Evolutionary conservation across 1,284 basidiomycete species (phyloP), one percentile per base, ranked within the genome.

Genomic region (Peniophora sp.): DNA sequence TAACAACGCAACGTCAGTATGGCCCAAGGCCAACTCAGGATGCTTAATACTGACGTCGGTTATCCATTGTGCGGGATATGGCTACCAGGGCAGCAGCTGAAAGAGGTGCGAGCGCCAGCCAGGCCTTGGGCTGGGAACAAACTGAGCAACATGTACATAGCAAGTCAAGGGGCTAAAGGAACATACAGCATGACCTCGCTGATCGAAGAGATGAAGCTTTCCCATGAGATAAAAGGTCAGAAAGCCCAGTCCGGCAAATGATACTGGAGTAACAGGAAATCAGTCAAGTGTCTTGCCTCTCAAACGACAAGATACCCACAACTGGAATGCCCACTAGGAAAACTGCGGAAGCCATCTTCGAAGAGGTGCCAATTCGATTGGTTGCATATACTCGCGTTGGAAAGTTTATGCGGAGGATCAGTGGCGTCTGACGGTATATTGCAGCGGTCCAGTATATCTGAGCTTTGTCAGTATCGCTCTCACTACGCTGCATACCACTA

Each of bases 191-290:
- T 92, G 81, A 3, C 92, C 92, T 41, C 83, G 76, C 43, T 72
- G 71, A 64, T 97, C 92, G 58, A 93, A 97, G 10, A 97, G 70
- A 62, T 96, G 94, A 60, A 97, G 70, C 68, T 98, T 98, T 3
- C 93, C 94, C 6, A 90, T 87, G 3, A 94, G 68, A 64, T 96
- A 98, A 56, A 92, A 87, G 3, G 88, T 75, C 34, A 99, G 72
- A 70, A 94, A 98, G 1, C 90, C 91, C 3, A 98, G 75, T 1
- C 96, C 95, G 9, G 93, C 91, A 62, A 95, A 98, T 0, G 92
- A 89, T 48, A 95, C 90, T 91, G 60, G 24, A 49, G 44, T 6
- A 43, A 24, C 27, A 22, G 51, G 52, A 49, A 47, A 22, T 47
- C 18, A 3, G 46, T 24, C 10, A 14, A 24, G 10, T 18, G 35